A percentile compares a stretch with the other conserved stretches of the same genome.
phyloP scores from a whole-genome alignment of 1,284 basidiomycete genomes.

The Leucocoprinus gongylophorus region DNA sequence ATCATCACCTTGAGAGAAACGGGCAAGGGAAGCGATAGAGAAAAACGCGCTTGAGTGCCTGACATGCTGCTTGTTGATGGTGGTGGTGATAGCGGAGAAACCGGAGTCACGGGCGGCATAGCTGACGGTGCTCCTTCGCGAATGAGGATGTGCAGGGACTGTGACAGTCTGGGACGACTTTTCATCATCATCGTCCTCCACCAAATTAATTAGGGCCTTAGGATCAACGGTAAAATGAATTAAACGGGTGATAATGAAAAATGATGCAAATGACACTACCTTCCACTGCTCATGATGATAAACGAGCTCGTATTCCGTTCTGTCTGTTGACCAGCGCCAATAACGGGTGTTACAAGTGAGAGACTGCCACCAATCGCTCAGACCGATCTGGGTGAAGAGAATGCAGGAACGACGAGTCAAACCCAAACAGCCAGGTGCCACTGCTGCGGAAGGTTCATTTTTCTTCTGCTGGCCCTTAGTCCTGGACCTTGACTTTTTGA shows the following conservation, averaged over 20 bases:
- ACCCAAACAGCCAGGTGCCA: not conserved
- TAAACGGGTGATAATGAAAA: not conserved
- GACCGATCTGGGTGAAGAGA: slow-evolving; percentile 10
- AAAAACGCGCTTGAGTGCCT: not conserved
- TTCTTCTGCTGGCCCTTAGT: not conserved
- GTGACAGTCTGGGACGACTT: not conserved
- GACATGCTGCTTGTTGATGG: not conserved
- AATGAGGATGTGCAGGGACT: not conserved
- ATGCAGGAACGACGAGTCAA: slow-evolving; percentile 3
- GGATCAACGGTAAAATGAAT: not conserved
- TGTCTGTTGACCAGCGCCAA: slow-evolving; percentile 37
- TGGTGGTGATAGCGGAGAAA: not conserved
- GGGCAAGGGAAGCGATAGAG: not conserved
- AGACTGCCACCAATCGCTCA: slow-evolving; percentile 28
- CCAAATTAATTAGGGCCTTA: slow-evolving; percentile 10
- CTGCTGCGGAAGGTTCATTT: not conserved
- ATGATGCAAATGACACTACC: slow-evolving; percentile 21
- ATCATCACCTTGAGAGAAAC: slow-evolving; percentile 17
- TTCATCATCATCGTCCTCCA: slow-evolving; percentile 14
- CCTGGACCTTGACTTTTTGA: not conserved
- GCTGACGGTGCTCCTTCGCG: not conserved
- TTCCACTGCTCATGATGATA: slow-evolving; percentile 38
- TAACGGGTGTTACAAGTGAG: slow-evolving; percentile 25
- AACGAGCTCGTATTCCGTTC: slow-evolving; percentile 37
- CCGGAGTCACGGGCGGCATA: not conserved